Conservation (phyloP, 768 basidiomycete genomes). For the Collybiopsis luxurians region DNA sequence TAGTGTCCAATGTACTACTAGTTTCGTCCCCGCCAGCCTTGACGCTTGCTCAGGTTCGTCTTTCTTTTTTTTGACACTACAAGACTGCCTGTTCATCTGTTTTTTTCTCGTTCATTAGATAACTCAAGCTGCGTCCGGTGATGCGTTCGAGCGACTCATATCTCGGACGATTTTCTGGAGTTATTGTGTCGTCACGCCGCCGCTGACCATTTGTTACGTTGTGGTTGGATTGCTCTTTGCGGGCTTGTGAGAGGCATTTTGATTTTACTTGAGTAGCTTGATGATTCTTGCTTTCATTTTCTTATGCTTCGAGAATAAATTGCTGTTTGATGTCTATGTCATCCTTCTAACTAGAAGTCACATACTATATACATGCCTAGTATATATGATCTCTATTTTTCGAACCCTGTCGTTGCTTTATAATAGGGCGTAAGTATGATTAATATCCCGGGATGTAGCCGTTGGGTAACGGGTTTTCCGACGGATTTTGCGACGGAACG, state of each 20-base stretch:
- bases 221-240: constrained; percentile 68
- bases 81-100: background rate
- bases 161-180: constrained; percentile 92
- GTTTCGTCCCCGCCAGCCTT: constrained; percentile 79
- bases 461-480: background rate
- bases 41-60: constrained; percentile 50
- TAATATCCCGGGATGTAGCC: no score
- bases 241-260: constrained; percentile 35
- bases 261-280: no score
- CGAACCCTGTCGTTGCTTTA: no score
- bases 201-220: constrained; percentile 75
- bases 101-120: constrained; percentile 40
- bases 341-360: no score
- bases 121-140: constrained; percentile 79
- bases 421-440: no score
- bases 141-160: constrained; percentile 89
- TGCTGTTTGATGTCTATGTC: no score
- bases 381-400: no score
- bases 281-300: no score
- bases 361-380: no score
- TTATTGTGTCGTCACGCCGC: constrained; percentile 86
- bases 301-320: no score
- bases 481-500: background rate
- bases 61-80: background rate
- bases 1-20: constrained; percentile 81